A percentile compares a stretch with the other conserved stretches of the same genome.
Evolutionary conservation across 2,329 filamentous ascomycete genomes (phyloP).

Genomic region (Anisogramma anomala): DNA sequence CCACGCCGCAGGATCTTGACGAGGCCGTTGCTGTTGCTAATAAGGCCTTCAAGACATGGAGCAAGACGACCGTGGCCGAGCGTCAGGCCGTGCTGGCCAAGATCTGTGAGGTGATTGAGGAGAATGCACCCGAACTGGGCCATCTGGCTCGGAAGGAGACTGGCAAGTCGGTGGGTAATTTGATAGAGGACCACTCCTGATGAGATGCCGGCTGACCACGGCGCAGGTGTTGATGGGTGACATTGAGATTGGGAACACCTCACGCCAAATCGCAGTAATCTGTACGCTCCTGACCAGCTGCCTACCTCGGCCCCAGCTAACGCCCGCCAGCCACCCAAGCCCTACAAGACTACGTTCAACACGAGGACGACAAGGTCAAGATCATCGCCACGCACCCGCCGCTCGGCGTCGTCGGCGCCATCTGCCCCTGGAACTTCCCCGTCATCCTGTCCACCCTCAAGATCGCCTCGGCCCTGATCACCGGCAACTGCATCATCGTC

Average conservation of each 20-base stretch:
- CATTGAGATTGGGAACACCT: slow-evolving; percentile 27
- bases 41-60: slow-evolving; percentile 36
- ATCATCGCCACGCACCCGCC: slow-evolving; percentile 34
- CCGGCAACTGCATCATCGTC: slow-evolving; percentile 41
- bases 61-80: slow-evolving; percentile 30
- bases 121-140: slow-evolving; percentile 31
- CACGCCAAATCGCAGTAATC: slow-evolving; percentile 28
- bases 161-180: slow-evolving; percentile 33
- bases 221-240: slow-evolving; percentile 22
- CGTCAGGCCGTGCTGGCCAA: slow-evolving; percentile 29
- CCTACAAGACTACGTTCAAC: slow-evolving; percentile 34
- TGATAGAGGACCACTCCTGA: too few species aligned
- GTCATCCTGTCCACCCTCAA: slow-evolving; percentile 38
- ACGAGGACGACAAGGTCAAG: slow-evolving; percentile 31
- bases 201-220: neutral
- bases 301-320: neutral
- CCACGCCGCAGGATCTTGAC: slow-evolving; percentile 30
- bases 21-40: slow-evolving; percentile 34
- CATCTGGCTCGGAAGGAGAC: slow-evolving; percentile 36
- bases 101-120: slow-evolving; percentile 29
- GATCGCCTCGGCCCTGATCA: slow-evolving; percentile 35
- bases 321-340: slow-evolving; percentile 20
- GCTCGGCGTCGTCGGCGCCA: slow-evolving; percentile 40
- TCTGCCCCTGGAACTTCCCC: slow-evolving; percentile 51
- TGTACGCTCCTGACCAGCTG: slow-evolving; percentile 17